Evolutionary conservation across 2,329 filamentous ascomycete species (phyloP).

Genomic region (Aspergillus pseudoviridinutans): DNA sequence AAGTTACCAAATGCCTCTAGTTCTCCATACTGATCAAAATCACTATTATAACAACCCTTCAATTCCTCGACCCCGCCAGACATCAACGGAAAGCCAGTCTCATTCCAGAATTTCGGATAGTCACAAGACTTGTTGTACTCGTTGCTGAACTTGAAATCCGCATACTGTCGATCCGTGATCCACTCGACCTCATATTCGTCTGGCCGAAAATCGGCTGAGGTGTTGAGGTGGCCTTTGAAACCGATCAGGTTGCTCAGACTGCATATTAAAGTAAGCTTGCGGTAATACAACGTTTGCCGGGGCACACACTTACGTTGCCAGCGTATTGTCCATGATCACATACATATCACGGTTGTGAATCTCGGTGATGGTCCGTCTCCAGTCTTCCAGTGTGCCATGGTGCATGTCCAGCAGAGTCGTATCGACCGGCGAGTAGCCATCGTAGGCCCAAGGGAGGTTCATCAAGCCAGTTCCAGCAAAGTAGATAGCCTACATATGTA

Average conservation of each 20-base stretch:
- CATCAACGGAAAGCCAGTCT: slow-evolving; percentile 50
- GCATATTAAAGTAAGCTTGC: not conserved
- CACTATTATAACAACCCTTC: slow-evolving; percentile 56
- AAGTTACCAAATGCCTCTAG: slow-evolving; percentile 61
- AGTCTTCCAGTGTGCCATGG: slow-evolving; percentile 55
- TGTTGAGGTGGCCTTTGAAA: slow-evolving; percentile 57
- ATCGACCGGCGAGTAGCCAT: slow-evolving; percentile 58
- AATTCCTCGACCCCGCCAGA: slow-evolving; percentile 41
- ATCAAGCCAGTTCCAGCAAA: slow-evolving; percentile 59
- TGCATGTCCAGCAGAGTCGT: slow-evolving; percentile 60
- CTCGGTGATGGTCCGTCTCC: slow-evolving; percentile 54
- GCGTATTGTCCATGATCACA: slow-evolving; percentile 61
- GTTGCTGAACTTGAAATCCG: slow-evolving; percentile 54
- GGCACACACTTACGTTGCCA: slow-evolving; percentile 51
- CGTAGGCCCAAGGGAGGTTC: slow-evolving; percentile 60
- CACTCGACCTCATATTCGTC: slow-evolving; percentile 55
- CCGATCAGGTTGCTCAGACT: slow-evolving; percentile 56
- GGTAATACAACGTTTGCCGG: not conserved
- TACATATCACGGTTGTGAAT: slow-evolving; percentile 61
- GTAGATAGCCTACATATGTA: slow-evolving; percentile 48
- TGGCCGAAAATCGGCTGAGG: slow-evolving; percentile 50
- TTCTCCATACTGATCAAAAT: slow-evolving; percentile 63
- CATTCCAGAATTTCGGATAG: slow-evolving; percentile 60
- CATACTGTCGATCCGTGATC: slow-evolving; percentile 52
- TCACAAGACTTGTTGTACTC: slow-evolving; percentile 49